These are phyloP conservation scores for Aspergillus taichungensis DNA, from an alignment of 495 filamentous ascomycete genomes.

Conservation along the genomic window DNA sequence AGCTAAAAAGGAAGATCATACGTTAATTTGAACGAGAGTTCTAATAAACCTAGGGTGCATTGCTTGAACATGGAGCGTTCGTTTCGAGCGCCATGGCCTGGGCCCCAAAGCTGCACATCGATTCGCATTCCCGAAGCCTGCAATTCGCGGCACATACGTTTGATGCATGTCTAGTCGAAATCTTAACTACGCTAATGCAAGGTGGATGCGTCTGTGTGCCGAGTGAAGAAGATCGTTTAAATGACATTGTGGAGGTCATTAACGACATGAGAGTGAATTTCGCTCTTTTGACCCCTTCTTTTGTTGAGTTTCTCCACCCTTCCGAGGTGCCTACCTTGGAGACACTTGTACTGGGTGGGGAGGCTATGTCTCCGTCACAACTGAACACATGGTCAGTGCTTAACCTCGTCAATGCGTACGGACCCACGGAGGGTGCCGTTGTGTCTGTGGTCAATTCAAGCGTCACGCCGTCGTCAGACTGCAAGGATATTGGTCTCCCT, in stretches of 20 bases:
- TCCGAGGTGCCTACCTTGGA: slow-evolving; percentile 37
- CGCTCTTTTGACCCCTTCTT: slow-evolving; percentile 45
- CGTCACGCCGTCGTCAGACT: slow-evolving; percentile 25
- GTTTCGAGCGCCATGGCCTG: slow-evolving; percentile 37
- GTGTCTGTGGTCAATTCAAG: slow-evolving; percentile 29
- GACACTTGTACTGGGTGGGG: slow-evolving; percentile 41
- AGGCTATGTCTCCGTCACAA: slow-evolving; percentile 45
- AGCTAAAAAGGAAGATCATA: not conserved
- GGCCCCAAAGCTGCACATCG: slow-evolving; percentile 22
- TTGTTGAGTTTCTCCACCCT: slow-evolving; percentile 38
- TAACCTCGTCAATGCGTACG: slow-evolving; percentile 51
- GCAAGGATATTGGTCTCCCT: slow-evolving; percentile 38
- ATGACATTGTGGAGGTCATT: slow-evolving; percentile 39
- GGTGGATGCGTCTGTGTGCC: slow-evolving; percentile 41
- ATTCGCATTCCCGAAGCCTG: slow-evolving; percentile 25
- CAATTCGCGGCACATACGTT: slow-evolving; percentile 49
- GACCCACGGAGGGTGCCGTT: slow-evolving; percentile 43
- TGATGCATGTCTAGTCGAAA: slow-evolving; percentile 39
- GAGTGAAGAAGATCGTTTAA: slow-evolving; percentile 42
- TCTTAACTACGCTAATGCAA: slow-evolving; percentile 33
- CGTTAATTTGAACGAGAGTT: not conserved
- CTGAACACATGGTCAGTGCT: slow-evolving; percentile 46
- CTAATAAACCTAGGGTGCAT: slow-evolving; percentile 28
- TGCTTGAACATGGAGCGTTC: slow-evolving; percentile 40
- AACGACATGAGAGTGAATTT: slow-evolving; percentile 36